Evolutionary conservation across 805 yeast species (phyloP).

Genomic region (Candida boleticola): DNA sequence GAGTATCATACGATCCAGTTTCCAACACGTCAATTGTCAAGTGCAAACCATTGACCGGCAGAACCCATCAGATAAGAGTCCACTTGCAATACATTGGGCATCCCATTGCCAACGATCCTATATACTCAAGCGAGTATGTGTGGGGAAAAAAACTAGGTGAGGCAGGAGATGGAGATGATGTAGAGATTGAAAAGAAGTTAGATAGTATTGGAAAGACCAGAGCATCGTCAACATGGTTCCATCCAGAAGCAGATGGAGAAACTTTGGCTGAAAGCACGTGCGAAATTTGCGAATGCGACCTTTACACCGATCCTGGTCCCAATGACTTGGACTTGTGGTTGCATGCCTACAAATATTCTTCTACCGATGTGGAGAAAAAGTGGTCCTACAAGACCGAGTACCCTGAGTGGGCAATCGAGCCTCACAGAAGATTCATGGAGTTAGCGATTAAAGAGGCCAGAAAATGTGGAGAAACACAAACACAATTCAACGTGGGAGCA

Average conservation of each 20-base stretch:
- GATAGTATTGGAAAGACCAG: slow-evolving; percentile 69
- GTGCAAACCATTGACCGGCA: slow-evolving; percentile 86
- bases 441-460: slow-evolving; percentile 75
- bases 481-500: slow-evolving; percentile 96
- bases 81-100: slow-evolving; percentile 75
- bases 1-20: slow-evolving; percentile 59
- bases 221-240: slow-evolving; percentile 67
- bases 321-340: slow-evolving; percentile 86
- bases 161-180: slow-evolving; percentile 50
- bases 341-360: slow-evolving; percentile 82
- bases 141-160: slow-evolving; percentile 83
- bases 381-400: slow-evolving; percentile 77
- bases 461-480: slow-evolving; percentile 75
- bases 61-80: slow-evolving; percentile 94
- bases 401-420: slow-evolving; percentile 79
- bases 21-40: slow-evolving; percentile 67
- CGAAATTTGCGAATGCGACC: slow-evolving; percentile 60
- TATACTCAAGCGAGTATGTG: slow-evolving; percentile 71
- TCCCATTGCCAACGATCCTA: slow-evolving; percentile 57
- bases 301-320: slow-evolving; percentile 86
- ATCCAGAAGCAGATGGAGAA: slow-evolving; percentile 65
- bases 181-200: slow-evolving; percentile 46
- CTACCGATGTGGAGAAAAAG: slow-evolving; percentile 35
- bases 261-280: slow-evolving; percentile 58
- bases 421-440: slow-evolving; percentile 63